Percentiles rank a stretch among this genome's conserved stretches.
These are phyloP conservation scores for Anastatica hierochuntica DNA, from an alignment of 345 rosid genomes.

Conservation along the genomic window DNA sequence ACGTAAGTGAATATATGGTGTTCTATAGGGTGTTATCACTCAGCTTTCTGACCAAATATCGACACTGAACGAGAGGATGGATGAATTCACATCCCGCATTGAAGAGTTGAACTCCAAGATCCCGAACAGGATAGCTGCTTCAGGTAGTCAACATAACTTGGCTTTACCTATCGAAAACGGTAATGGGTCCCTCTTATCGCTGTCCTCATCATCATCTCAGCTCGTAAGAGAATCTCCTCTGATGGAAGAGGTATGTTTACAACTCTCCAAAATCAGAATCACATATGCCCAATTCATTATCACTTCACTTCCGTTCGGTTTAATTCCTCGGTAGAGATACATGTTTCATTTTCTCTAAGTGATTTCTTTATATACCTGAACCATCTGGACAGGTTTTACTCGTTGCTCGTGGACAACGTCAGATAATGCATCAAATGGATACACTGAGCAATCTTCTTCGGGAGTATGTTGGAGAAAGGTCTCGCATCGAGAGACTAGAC, in stretches of 20 bases:
- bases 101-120: slow-evolving; percentile 81
- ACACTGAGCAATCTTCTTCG: slow-evolving; percentile 64
- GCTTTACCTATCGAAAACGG: slow-evolving; percentile 63
- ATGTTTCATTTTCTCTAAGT: background rate
- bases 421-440: slow-evolving; percentile 80
- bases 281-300: background rate
- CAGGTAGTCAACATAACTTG: slow-evolving; percentile 71
- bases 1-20: slow-evolving; percentile 1
- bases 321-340: background rate
- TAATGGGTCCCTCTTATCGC: slow-evolving; percentile 61
- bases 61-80: slow-evolving; percentile 94
- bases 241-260: slow-evolving; percentile 77
- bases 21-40: slow-evolving; percentile 56
- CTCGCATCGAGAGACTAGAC: slow-evolving; percentile 43
- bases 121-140: slow-evolving; percentile 37
- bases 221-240: slow-evolving; percentile 68
- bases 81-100: slow-evolving; percentile 73
- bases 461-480: slow-evolving; percentile 55
- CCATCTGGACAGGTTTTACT: slow-evolving; percentile 39
- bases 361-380: background rate
- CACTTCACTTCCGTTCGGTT: background rate
- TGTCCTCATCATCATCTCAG: slow-evolving; percentile 77
- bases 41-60: slow-evolving; percentile 96
- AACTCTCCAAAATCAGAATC: slow-evolving; percentile 5
- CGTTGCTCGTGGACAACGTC: slow-evolving; percentile 72